Conservation (phyloP, 768 basidiomycete genomes). For the Cystobasidium ongulense region DNA sequence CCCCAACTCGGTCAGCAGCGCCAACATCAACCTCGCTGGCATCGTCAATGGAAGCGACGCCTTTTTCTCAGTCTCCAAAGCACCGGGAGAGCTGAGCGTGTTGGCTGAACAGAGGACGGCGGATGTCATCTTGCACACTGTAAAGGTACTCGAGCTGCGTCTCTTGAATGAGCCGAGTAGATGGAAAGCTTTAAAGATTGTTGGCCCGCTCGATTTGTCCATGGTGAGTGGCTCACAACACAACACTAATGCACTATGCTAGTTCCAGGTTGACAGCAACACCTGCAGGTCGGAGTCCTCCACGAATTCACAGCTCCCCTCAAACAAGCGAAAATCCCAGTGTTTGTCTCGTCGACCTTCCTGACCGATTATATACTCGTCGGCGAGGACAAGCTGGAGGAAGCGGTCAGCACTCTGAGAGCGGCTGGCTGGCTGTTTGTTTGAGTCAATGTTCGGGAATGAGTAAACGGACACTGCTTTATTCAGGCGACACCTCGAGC, state of each 20-base stretch:
- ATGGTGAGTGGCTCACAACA: slow-evolving; percentile 12
- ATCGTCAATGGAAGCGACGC: background rate
- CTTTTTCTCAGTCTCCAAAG: slow-evolving; percentile 32
- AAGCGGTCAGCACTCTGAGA: slow-evolving; percentile 1
- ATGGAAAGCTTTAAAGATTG: slow-evolving; percentile 12
- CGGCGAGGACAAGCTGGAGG: slow-evolving; percentile 17
- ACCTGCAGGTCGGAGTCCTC: slow-evolving; percentile 13
- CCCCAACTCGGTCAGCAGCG: background rate
- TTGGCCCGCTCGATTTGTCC: slow-evolving; percentile 24
- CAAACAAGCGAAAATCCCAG: slow-evolving; percentile 27
- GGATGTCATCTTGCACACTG: background rate
- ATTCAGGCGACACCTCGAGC: too few species aligned
- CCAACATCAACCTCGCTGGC: background rate
- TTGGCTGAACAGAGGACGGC: background rate
- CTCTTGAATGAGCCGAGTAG: background rate
- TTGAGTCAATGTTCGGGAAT: too few species aligned
- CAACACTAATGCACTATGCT: background rate
- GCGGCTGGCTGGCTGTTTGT: slow-evolving; percentile 33
- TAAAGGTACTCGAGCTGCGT: background rate
- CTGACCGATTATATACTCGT: slow-evolving; percentile 38
- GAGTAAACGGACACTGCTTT: too few species aligned
- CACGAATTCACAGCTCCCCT: slow-evolving; percentile 27
- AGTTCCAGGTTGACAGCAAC: too few species aligned
- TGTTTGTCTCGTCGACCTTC: slow-evolving; percentile 37
- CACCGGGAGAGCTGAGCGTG: slow-evolving; percentile 29